Base-by-base conservation (phyloP, 2,329 filamentous ascomycete species). In the Hymenoscyphus scutula region DNA sequence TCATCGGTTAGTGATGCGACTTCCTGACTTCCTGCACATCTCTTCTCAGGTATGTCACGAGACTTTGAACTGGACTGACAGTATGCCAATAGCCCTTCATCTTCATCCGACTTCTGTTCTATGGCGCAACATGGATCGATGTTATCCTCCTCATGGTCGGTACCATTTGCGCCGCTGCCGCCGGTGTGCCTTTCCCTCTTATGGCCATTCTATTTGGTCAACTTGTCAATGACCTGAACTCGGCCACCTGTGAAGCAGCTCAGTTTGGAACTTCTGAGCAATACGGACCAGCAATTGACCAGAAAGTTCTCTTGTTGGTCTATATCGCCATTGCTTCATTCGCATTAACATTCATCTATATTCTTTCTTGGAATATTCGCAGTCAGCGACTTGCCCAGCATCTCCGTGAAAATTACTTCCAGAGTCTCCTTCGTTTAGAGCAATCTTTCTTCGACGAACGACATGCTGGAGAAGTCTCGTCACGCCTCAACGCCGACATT, bases 251-350 rank as follows among this genome's bases (percentile, higher is more conserved):
- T 60, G 45, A 34, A 41, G 32, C 57, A n/a, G 27, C 13, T 25
- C 29, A 45, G n/a, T 55, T 48, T 7, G 57, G 62, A 5, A 54
- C 38, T 5, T 41, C 54, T 17, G 45, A 61, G 11, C 56, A 59
- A 17, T 56, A 56, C 19, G 19, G 25, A n/a, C 19, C 11, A 13
- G 59, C 30, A 8, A 62, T 70, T 59, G 62, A 66, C 32, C 59
- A 37, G 51, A 88, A 85, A 69, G 82, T 91, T 41, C 73, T 89
- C 71, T 68, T 82, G 54, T 77, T 90, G 23, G 81, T 88, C 13
- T 88, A 87, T 70, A 80, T 90, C 41, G 84, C 84, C 25, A 83
- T 88, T 62, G 86, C 81, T 30, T 82, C 83, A 64, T 87, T 90
- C 67, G 78, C 80, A 38, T 76, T 84, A 62, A 88, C 90, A 66